phyloP scores from a whole-genome alignment of 2,329 filamentous ascomycete genomes.

The Pseudogymnoascus sp. region DNA sequence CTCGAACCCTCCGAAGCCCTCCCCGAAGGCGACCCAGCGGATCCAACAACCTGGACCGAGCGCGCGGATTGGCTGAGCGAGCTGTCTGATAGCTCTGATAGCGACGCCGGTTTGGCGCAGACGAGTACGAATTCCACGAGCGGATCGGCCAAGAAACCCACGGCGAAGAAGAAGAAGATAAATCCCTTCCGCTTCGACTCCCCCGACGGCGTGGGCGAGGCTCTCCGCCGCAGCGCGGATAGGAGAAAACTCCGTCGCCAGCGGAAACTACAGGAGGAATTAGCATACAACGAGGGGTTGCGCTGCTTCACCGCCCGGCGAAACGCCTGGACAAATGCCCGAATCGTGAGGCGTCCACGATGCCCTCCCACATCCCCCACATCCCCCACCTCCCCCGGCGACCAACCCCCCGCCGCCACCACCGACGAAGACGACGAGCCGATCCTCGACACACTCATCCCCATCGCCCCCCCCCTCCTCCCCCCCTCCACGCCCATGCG shows the following conservation, averaged over 20 bases:
- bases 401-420: neutral
- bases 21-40: neutral
- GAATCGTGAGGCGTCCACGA: slow-evolving; percentile 43
- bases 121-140: neutral
- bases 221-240: slow-evolving; percentile 14
- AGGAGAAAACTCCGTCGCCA: slow-evolving; percentile 33
- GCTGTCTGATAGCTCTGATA: slow-evolving; percentile 15
- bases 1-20: neutral
- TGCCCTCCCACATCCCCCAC: neutral
- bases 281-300: slow-evolving; percentile 72
- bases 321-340: slow-evolving; percentile 79
- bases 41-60: slow-evolving; percentile 20
- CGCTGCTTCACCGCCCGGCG: slow-evolving; percentile 69
- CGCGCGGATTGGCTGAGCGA: slow-evolving; percentile 28
- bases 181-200: slow-evolving; percentile 32
- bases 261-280: slow-evolving; percentile 52
- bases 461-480: slow-evolving; percentile 64
- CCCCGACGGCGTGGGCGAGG: slow-evolving; percentile 31
- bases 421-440: slow-evolving; percentile 18
- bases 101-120: neutral
- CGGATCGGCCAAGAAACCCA: neutral
- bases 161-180: neutral
- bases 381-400: neutral
- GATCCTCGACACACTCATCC: slow-evolving; percentile 38
- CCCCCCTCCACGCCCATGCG: slow-evolving; percentile 68